Evolutionary conservation across 1,284 basidiomycete species (phyloP).

Genomic region (Takashimella tepidaria): DNA sequence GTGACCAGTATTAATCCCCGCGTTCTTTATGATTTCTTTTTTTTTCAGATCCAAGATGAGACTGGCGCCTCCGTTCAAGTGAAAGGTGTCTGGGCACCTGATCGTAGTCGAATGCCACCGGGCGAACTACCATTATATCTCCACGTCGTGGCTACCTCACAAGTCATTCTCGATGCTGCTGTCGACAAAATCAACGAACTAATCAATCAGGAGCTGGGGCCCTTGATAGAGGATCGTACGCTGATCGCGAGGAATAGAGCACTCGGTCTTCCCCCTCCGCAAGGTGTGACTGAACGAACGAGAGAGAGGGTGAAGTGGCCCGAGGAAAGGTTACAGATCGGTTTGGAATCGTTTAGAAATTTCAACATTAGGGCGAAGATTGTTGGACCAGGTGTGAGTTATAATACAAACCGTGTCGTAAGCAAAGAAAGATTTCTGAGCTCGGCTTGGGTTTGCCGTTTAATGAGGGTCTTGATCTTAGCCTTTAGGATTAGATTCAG

Average conservation of each 20-base stretch:
- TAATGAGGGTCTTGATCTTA: no score
- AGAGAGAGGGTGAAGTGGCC: slow-evolving; percentile 76
- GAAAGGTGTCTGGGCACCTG: slow-evolving; percentile 91
- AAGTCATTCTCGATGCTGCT: slow-evolving; percentile 73
- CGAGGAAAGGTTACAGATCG: slow-evolving; percentile 84
- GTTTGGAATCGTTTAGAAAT: slow-evolving; percentile 83
- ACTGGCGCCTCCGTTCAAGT: slow-evolving; percentile 86
- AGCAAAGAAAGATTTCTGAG: background rate
- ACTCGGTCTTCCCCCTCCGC: slow-evolving; percentile 33
- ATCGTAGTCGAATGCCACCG: slow-evolving; percentile 78
- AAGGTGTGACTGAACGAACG: slow-evolving; percentile 7
- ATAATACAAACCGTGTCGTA: background rate
- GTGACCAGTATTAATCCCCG: no score
- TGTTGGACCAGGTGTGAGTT: slow-evolving; percentile 79
- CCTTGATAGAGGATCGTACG: slow-evolving; percentile 77
- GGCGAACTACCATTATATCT: slow-evolving; percentile 92
- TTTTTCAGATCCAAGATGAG: slow-evolving; percentile 70
- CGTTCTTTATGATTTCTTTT: no score
- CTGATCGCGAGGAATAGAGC: slow-evolving; percentile 46
- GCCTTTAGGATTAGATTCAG: no score
- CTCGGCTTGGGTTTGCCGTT: no score
- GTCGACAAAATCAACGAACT: slow-evolving; percentile 80
- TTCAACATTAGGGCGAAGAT: slow-evolving; percentile 98
- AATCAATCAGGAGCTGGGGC: slow-evolving; percentile 76
- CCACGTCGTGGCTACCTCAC: slow-evolving; percentile 79